Conservation (phyloP, 306 rosid species). For the Cicer arietinum region DNA sequence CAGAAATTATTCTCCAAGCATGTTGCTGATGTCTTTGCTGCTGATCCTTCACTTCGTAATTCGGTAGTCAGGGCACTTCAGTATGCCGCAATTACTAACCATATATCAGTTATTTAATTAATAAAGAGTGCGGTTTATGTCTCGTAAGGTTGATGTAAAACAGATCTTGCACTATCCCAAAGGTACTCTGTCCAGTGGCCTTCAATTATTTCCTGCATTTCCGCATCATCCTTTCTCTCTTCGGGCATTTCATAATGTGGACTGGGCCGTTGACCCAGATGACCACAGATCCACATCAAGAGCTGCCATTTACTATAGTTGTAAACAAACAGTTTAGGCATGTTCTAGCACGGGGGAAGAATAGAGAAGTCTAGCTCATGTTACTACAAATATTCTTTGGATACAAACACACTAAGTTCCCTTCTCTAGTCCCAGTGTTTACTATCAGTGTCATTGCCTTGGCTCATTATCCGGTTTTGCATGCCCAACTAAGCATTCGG, state of each 20-base stretch:
- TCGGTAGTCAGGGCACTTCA: too few relatives aligned
- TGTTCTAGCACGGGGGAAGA: background rate
- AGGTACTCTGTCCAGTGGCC: background rate
- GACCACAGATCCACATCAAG: background rate
- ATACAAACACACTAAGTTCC: background rate
- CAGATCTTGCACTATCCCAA: too few relatives aligned
- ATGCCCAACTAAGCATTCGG: background rate
- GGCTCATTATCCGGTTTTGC: background rate
- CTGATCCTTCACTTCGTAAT: too few relatives aligned
- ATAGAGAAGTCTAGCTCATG: background rate
- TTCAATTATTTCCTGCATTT: background rate
- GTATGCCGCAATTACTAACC: too few relatives aligned
- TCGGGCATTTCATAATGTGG: background rate
- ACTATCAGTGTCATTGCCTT: background rate
- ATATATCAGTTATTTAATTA: too few relatives aligned
- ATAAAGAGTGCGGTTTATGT: too few relatives aligned
- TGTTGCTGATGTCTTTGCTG: too few relatives aligned
- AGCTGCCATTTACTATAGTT: background rate
- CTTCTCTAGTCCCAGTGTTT: background rate
- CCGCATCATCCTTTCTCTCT: background rate
- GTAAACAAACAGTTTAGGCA: background rate
- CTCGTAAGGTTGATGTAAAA: too few relatives aligned
- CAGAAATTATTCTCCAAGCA: too few relatives aligned
- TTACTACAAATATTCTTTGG: background rate
- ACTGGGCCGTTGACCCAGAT: background rate